Base-by-base conservation (phyloP, 1,139 yeast species). In the Ogataea hybrid region DNA sequence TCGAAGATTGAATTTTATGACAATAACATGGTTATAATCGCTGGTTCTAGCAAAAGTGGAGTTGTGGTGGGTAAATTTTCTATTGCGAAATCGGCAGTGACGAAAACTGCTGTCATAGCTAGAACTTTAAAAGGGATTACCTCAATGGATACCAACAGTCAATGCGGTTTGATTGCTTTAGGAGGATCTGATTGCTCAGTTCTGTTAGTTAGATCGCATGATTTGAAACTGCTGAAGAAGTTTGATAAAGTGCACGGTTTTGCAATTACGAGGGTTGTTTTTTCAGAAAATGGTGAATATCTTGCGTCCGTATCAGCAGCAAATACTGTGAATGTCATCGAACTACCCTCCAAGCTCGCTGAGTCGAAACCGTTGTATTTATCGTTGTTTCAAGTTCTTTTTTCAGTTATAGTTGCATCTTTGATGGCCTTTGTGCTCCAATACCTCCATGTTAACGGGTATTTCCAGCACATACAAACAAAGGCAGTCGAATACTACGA, bases 251-350 rank as follows among this genome's bases (percentile, higher is more conserved):
- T n/a, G n/a, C n/a, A n/a, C n/a, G n/a, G n/a, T n/a, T 83, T 87
- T 62, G 92, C 96, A 9, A 81, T 90, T 40, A 90, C 97, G 0
- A 73, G 78, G 38, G 77, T 87, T 9, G 70, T 79, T 0, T 79
- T 89, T 47, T 81, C 87, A 12, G 83, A 87, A 8, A 75, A 79
- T 53, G 89, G 92, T 11, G 67, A 75, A 31, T 69, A 75, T 42
- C 66, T 89, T 37, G 95, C 90, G 1, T 77, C 90, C 12, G 84
- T 82, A 0, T 84, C 95, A 35, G 95, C 94, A 2, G 87, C 95
- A 2, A 84, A 85, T 48, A 75, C 88, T 1, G 75, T 89, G 30
- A 78, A 74, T 50, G 79, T 88, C 6, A 66, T 80, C 46, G 71
- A 69, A 45, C 61, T 87, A 18, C 90, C 94, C 3, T 64, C 64